Base-by-base conservation (phyloP, 768 basidiomycete species). In the Russula vinacea region DNA sequence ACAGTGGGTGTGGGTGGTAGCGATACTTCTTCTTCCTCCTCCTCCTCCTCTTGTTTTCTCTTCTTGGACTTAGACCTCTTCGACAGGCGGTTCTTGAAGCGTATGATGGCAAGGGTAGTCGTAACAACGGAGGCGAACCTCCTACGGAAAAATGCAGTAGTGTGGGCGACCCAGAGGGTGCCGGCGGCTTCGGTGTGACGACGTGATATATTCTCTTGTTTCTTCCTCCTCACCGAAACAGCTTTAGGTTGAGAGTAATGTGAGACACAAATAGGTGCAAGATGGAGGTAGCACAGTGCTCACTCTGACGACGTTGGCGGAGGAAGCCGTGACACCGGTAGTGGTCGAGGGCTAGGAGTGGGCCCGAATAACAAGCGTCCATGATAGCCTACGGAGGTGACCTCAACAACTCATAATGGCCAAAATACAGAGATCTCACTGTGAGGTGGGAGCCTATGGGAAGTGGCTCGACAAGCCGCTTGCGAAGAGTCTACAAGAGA, bases 361-460 rank as follows among this genome's bases (percentile, higher is more conserved):
- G 62, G 3, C 70, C 69, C 0, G 69, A 70, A 57, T 70, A 66
- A 44, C 70, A 71, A 1, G 70, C 52, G 42, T 71, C 70, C 13
- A 69, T 40, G 55, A 70, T 65, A 9, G 66, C 69, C 69, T 70
- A 55, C 3, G 24, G n/a, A 8, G 6, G 35, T n/a, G 32, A 60
- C 45, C 33, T 33, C 19, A 47, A 9, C 1, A 29, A 19, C 24
- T 39, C 7, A 7, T 22, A 32, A 39, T 17, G 1, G 26, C 6
- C 14, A n/a, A 29, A 5, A 26, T 33, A 39, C 9, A 32, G n/a
- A 16, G 26, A 14, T 5, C 66, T 37, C 19, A 67, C 70, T 0
- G 62, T 71, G 19, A 71, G 40, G 32, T 63, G 66, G 13, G 58
- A 26, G 11, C 66, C 66, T n/a, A 1, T 16, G 3, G 67, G 67